phyloP scores from a whole-genome alignment of 352 stramenopile species.

The Thraustochytrium sp. region DNA sequence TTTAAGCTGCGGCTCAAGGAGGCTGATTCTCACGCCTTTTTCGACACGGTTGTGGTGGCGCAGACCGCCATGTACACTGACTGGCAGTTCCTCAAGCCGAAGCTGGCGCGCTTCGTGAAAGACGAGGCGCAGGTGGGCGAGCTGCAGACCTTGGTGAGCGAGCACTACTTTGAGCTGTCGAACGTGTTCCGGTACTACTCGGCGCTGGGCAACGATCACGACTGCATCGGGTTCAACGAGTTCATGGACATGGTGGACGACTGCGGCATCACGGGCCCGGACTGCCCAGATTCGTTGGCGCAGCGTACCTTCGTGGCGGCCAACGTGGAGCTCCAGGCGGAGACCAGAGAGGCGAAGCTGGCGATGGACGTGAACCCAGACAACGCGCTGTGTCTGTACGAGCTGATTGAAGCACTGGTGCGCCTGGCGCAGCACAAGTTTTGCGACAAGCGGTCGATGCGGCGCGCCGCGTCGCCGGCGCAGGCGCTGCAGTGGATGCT shows the following conservation, averaged over 20 bases:
- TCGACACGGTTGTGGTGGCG: neutral
- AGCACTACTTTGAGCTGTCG: neutral
- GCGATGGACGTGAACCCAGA: slow-evolving; percentile 28
- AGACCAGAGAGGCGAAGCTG: neutral
- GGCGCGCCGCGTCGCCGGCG: neutral
- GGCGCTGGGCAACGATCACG: neutral
- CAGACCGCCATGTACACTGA: slow-evolving; percentile 9
- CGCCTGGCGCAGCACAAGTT: slow-evolving; percentile 17
- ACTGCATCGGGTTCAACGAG: slow-evolving; percentile 37
- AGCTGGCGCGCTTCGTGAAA: slow-evolving; percentile 29
- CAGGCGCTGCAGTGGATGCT: slow-evolving; percentile 10
- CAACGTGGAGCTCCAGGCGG: slow-evolving; percentile 31
- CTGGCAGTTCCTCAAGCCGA: slow-evolving; percentile 26
- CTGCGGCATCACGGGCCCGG: neutral
- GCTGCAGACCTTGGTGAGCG: neutral
- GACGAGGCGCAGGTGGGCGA: neutral
- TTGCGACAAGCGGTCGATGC: neutral
- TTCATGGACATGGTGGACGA: slow-evolving; percentile 9
- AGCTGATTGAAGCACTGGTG: slow-evolving; percentile 22
- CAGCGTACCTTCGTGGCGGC: slow-evolving; percentile 6
- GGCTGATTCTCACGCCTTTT: neutral
- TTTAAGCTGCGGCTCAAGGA: slow-evolving; percentile 3
- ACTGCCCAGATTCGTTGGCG: neutral
- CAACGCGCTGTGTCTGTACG: slow-evolving; percentile 33
- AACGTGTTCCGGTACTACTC: slow-evolving; percentile 17